phyloP scores from a whole-genome alignment of 176 grass and related monocot species.

The Guadua angustifolia region DNA sequence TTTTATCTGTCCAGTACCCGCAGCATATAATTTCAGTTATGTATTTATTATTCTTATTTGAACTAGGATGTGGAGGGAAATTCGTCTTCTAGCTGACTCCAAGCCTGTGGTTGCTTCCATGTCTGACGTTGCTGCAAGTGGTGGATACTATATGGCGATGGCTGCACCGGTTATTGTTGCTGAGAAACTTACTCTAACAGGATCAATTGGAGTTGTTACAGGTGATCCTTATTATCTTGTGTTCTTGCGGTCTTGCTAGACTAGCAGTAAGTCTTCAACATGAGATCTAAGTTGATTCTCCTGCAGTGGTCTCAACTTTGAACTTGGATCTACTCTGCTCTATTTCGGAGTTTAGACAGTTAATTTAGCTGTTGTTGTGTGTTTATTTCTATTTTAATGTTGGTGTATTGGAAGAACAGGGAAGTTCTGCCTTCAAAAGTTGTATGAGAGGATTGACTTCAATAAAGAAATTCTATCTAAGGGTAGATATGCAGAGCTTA shows the following conservation, averaged over 20 bases:
- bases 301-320: constrained; percentile 20
- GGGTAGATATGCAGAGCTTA: constrained; percentile 85
- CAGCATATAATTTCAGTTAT: constrained; percentile 17
- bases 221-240: constrained; percentile 54
- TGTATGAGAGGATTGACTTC: constrained; percentile 84
- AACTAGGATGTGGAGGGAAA: constrained; percentile 98
- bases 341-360: constrained; percentile 12
- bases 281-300: not conserved
- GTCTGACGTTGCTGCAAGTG: constrained; percentile 96
- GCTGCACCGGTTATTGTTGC: constrained; percentile 87
- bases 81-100: constrained; percentile 75
- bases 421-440: constrained; percentile 82
- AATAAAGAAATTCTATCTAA: constrained; percentile 94
- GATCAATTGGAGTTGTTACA: constrained; percentile 96
- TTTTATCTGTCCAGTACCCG: constrained; percentile 19
- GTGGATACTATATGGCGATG: constrained; percentile 98
- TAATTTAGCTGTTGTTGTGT: constrained; percentile 12
- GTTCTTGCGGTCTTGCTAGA: constrained; percentile 24
- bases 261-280: not conserved
- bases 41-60: constrained; percentile 47
- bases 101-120: constrained; percentile 97
- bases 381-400: constrained; percentile 40
- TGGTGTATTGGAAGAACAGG: constrained; percentile 58
- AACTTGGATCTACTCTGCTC: constrained; percentile 28
- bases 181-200: constrained; percentile 94